Percentiles rank a stretch among this genome's conserved stretches.
Evolutionary conservation across 1,284 basidiomycete species (phyloP).

Genomic region (Megacollybia platyphylla): DNA sequence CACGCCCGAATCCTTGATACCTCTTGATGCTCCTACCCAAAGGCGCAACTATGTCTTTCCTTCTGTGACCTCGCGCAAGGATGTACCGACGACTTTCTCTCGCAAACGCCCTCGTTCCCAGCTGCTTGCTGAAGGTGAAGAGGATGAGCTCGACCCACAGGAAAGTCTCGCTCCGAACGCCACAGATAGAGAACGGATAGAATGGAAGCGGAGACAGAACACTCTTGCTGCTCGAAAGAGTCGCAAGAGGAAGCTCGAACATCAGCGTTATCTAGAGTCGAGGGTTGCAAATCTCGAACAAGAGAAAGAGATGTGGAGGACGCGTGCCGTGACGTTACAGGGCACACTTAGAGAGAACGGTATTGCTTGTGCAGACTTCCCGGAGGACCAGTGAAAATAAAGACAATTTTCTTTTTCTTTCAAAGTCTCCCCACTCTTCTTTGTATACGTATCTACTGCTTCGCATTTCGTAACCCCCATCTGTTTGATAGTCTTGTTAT

Average conservation of each 20-base stretch:
- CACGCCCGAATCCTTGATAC: constrained; percentile 8
- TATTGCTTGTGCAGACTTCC: constrained; percentile 11
- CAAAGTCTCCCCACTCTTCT: too few relatives aligned
- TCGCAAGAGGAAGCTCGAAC: constrained; percentile 4
- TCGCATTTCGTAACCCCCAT: too few relatives aligned
- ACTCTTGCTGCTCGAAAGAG: constrained; percentile 5
- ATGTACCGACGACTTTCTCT: constrained; percentile 1
- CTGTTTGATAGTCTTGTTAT: too few relatives aligned
- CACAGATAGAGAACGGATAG: constrained; percentile 3
- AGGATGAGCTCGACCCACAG: constrained; percentile 6
- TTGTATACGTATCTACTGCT: too few relatives aligned
- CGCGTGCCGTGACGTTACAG: constrained; percentile 19
- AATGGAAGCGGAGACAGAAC: constrained; percentile 3
- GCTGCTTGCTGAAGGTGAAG: constrained; percentile 10
- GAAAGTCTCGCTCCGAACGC: constrained; percentile 3
- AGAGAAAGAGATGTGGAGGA: neutral
- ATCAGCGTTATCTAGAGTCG: constrained; percentile 3
- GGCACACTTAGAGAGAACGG: constrained; percentile 33
- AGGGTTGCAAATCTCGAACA: neutral
- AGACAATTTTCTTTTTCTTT: too few relatives aligned
- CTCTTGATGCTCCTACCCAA: constrained; percentile 5
- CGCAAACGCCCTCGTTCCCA: constrained; percentile 1
- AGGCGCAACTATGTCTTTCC: constrained; percentile 1
- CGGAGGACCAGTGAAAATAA: too few relatives aligned
- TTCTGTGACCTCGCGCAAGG: constrained; percentile 4